Base-by-base conservation (phyloP, 257 asterid species). In the Lavandula angustifolia region DNA sequence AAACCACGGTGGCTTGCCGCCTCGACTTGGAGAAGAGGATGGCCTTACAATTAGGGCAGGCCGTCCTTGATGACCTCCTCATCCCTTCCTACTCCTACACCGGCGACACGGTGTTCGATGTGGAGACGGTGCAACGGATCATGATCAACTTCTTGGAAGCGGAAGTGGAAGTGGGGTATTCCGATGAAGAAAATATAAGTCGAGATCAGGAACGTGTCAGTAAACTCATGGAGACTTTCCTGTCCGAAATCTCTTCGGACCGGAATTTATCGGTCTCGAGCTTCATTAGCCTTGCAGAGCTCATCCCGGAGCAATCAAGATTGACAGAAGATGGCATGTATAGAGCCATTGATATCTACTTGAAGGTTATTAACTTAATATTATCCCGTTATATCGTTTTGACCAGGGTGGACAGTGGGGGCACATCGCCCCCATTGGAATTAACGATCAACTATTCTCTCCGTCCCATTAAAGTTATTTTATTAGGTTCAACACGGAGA, bases 1-100 rank as follows among this genome's bases (percentile, higher is more conserved):
- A 88, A 29, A 86, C 96, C 7, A 88, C 96, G 0, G 89, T 88
- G 16, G 94, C 95, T 43, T 91, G 98, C 72, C 72, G 89, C 76
- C 89, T 91, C 4, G 96, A 91, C 75, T 57, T 91, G 81, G 98
- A 91, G 83, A 91, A 79, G 80, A 82, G 95, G 57, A 80, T 91
- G 76, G 89, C 80, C 0, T 37, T 33, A 52, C 98, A 91, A 61
- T 87, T 91, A 3, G 89, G 85, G 55, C 96, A 91, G 62, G 96
- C 95, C 3, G 88, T 80, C 58, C 67, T 91, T 5, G 96, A 88
- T 54, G 96, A 91, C 70, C 77, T 91, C 2, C 47, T 86, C 10
- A 84, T 88, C 62, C 98, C 96, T 3, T 84, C 96, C 3, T 83
- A 80, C 67, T 77, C 89, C 32, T 81, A 78, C 73, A 76, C 79